Evolutionary conservation across 2,329 filamentous ascomycete genomes (phyloP).

Genomic region (Fusarium chaquense): DNA sequence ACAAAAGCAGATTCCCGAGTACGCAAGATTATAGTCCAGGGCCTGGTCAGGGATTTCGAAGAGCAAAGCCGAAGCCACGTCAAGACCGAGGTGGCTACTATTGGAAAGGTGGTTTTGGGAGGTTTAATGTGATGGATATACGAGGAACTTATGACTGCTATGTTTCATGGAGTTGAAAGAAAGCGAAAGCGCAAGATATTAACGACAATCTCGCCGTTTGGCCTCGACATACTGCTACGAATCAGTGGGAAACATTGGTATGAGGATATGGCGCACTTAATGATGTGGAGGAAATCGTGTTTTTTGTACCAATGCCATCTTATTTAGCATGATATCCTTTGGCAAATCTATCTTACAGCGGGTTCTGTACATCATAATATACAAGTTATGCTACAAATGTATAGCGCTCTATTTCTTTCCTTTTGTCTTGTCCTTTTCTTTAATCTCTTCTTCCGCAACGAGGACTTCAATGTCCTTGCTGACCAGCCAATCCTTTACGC

Average conservation of each 20-base stretch:
- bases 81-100: slow-evolving; percentile 83
- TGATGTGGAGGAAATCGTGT: slow-evolving; percentile 20
- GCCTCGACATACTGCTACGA: slow-evolving; percentile 13
- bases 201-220: slow-evolving; percentile 38
- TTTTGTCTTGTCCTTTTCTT: slow-evolving; percentile 38
- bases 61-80: slow-evolving; percentile 81
- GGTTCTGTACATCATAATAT: slow-evolving; percentile 36
- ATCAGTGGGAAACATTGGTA: slow-evolving; percentile 11
- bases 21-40: slow-evolving; percentile 88
- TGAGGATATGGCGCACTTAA: slow-evolving; percentile 27
- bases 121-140: slow-evolving; percentile 73
- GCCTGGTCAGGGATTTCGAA: slow-evolving; percentile 92
- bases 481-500: slow-evolving; percentile 80
- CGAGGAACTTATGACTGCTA: not conserved
- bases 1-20: slow-evolving; percentile 88
- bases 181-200: slow-evolving; percentile 31
- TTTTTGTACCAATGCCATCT: slow-evolving; percentile 16
- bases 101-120: slow-evolving; percentile 89
- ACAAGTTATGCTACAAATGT: slow-evolving; percentile 22
- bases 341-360: slow-evolving; percentile 29
- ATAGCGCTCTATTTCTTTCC: slow-evolving; percentile 16
- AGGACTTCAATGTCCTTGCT: slow-evolving; percentile 80
- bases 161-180: slow-evolving; percentile 4
- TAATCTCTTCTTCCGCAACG: slow-evolving; percentile 70
- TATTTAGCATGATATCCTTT: slow-evolving; percentile 2